Evolutionary conservation across 2,329 filamentous ascomycete species (phyloP).

Genomic region (Simplicillium sp.): DNA sequence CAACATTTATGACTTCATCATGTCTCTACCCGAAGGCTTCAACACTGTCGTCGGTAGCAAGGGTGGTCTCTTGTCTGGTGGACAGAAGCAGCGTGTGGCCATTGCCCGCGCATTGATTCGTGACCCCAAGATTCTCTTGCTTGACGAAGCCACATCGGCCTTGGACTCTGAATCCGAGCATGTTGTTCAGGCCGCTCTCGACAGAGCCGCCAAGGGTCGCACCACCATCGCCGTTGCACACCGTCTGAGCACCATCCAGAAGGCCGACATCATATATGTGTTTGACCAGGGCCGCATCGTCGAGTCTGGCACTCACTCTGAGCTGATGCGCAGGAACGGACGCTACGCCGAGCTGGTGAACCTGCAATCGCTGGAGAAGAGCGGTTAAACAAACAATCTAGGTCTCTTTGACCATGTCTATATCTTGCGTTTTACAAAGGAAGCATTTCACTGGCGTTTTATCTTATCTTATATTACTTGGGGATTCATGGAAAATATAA

Average conservation of each 20-base stretch:
- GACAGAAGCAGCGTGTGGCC: constrained; percentile 90
- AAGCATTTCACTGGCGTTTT: neutral
- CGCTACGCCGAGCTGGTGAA: constrained; percentile 73
- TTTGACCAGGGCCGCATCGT: constrained; percentile 84
- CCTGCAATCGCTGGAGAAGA: constrained; percentile 65
- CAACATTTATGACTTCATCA: constrained; percentile 88
- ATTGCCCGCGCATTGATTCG: constrained; percentile 86
- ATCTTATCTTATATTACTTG: neutral
- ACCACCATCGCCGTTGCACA: constrained; percentile 95
- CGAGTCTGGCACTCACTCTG: constrained; percentile 71
- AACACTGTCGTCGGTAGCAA: constrained; percentile 80
- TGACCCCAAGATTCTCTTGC: constrained; percentile 77
- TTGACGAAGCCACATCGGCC: constrained; percentile 74
- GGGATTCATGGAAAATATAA: too few relatives aligned
- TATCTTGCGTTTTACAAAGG: neutral
- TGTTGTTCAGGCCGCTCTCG: constrained; percentile 70
- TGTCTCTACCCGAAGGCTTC: constrained; percentile 78
- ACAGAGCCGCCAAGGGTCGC: constrained; percentile 72
- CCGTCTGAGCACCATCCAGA: constrained; percentile 83
- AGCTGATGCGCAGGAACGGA: constrained; percentile 60
- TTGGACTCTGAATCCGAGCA: constrained; percentile 71
- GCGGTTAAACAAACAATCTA: constrained; percentile 14
- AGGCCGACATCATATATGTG: constrained; percentile 93
- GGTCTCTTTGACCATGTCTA: constrained; percentile 1
- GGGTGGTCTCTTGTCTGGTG: constrained; percentile 75